Evolutionary conservation across 257 asterid species (phyloP).

Genomic region (Marsdenia floribunda): DNA sequence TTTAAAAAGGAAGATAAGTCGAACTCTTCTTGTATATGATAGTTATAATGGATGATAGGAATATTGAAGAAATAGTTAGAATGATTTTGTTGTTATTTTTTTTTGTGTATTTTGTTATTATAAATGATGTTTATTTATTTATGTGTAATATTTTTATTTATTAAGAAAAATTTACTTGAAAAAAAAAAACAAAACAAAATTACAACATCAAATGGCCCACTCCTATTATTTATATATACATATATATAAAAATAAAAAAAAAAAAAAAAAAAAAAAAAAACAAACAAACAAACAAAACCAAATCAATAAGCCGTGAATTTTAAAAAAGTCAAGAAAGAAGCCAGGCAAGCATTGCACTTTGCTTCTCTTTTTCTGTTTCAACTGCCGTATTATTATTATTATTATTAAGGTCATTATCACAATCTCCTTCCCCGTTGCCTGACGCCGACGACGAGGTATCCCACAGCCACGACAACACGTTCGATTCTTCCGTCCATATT

Average conservation of each 20-base stretch:
- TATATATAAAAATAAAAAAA: too few species aligned
- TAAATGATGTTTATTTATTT: too few species aligned
- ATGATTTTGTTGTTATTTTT: too few species aligned
- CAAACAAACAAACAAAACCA: neutral
- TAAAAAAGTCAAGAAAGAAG: conserved; percentile 36
- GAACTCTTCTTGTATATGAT: too few species aligned
- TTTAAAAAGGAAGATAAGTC: too few species aligned
- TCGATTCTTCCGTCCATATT: conserved; percentile 18
- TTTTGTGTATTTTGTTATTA: too few species aligned
- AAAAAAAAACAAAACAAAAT: neutral
- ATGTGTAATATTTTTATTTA: too few species aligned
- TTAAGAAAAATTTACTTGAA: too few species aligned
- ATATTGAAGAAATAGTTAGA: too few species aligned
- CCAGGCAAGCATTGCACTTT: conserved; percentile 47
- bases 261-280: neutral
- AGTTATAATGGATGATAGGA: too few species aligned
- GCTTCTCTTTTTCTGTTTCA: conserved; percentile 29
- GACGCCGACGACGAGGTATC: conserved; percentile 9
- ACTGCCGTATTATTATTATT: neutral
- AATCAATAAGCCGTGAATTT: neutral
- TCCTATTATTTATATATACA: too few species aligned
- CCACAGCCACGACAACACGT: conserved; percentile 38
- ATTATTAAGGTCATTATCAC: neutral
- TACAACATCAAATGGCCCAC: neutral
- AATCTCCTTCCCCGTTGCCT: conserved; percentile 3